Conservation (phyloP, 2,329 filamentous ascomycete species). For the Colletotrichum sp. region DNA sequence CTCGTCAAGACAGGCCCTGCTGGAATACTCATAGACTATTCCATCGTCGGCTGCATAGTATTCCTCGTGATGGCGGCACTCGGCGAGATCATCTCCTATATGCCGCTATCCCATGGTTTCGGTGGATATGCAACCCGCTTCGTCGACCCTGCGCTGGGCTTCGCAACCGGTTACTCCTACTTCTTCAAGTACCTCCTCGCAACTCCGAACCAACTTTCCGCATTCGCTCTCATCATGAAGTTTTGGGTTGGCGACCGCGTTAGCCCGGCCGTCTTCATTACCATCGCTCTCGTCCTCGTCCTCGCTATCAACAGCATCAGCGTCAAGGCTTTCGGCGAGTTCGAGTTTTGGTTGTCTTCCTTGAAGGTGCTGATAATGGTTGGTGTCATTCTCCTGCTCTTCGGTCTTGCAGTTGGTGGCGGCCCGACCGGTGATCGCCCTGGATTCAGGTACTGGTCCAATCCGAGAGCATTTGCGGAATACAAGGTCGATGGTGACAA, state of each 20-base stretch:
- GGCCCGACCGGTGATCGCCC: slow-evolving; percentile 39
- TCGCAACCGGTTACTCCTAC: slow-evolving; percentile 13
- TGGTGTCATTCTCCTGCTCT: slow-evolving; percentile 40
- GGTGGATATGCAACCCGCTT: slow-evolving; percentile 69
- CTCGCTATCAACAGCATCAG: slow-evolving; percentile 53
- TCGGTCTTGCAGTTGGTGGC: slow-evolving; percentile 44
- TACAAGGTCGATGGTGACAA: slow-evolving; percentile 35
- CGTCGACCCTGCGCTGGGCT: slow-evolving; percentile 46
- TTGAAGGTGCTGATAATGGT: slow-evolving; percentile 50
- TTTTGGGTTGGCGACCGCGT: slow-evolving; percentile 8
- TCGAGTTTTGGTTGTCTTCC: slow-evolving; percentile 51
- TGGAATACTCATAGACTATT: slow-evolving; percentile 42
- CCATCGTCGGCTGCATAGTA: slow-evolving; percentile 52
- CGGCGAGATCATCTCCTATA: slow-evolving; percentile 36
- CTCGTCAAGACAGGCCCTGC: slow-evolving; percentile 52
- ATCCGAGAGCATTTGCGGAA: slow-evolving; percentile 46
- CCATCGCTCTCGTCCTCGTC: slow-evolving; percentile 17
- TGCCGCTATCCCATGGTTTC: slow-evolving; percentile 51
- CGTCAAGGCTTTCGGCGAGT: slow-evolving; percentile 32
- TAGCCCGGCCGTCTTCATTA: slow-evolving; percentile 17
- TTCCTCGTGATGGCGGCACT: slow-evolving; percentile 58
- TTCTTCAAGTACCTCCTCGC: slow-evolving; percentile 24
- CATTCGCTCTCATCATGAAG: slow-evolving; percentile 33
- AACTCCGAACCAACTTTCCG: slow-evolving; percentile 42
- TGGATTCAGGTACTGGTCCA: slow-evolving; percentile 49